Base-by-base conservation (phyloP, 73 alveolate species). In the Uronychia binucleata region DNA sequence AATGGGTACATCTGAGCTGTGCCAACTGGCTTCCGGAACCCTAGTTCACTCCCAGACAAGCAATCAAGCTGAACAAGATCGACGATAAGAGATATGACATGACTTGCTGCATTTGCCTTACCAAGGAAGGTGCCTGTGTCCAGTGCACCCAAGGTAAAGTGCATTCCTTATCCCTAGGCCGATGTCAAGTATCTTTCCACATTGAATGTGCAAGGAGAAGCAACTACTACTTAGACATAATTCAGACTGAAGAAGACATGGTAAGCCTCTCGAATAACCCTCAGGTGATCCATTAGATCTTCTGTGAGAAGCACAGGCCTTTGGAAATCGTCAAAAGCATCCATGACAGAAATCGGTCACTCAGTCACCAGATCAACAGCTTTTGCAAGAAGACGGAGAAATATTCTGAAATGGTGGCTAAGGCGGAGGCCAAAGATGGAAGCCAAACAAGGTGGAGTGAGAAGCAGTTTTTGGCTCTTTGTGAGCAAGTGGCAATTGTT, bases 21-120 rank as follows among this genome's bases (percentile, higher is more conserved):
- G 98, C 96, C 1, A 78, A 91, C 33, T 94, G 98, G 98, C 91
- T 91, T 58, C 98, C 95, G 19, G 98, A 92, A 84, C 85, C 91
- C 1, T 29, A 30, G 13, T 83, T 85, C 1, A 85, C 91, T 1
- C 86, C 91, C 25, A 85, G 77, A 31, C 35, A 83, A 0, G 85
- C 91, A 31, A 87, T 88, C 32, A 80, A 87, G 31, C 81, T 88
- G 8, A 76, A 74, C 27, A 77, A 29, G 57, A 84, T 88, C 60
- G 94, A 88, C 87, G 80, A 77, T 25, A 88, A 84, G 80, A 28
- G 94, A 29, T 88, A 81, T 59, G 57, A 60, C 26, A 30, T 84
- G 30, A 57, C 32, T 58, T 88, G 94, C 77, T 59, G 34, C 33
- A 83, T 83, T 11, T 88, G 94, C 79, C 28, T 57, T 30, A 88